Percentiles rank a stretch among this genome's conserved stretches.
Conservation (phyloP, 2,329 filamentous ascomycete species). For the Aspergillus unguis region DNA sequence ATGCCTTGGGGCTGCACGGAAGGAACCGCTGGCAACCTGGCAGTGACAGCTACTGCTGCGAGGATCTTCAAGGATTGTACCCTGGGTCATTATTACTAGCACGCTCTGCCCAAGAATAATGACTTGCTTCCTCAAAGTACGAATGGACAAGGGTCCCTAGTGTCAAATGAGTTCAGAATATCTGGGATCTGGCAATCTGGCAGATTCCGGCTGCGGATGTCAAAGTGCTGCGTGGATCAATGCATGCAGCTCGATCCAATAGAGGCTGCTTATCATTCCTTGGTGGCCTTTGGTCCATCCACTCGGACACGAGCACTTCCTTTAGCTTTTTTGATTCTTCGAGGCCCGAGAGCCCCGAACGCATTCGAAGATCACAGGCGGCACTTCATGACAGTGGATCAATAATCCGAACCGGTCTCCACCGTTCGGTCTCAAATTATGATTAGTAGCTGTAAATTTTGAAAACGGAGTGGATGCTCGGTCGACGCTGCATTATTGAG, state of each 20-base stretch:
- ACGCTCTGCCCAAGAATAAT: not conserved
- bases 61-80: slow-evolving; percentile 1
- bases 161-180: not conserved
- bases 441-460: no score
- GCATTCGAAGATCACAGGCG: not conserved
- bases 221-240: slow-evolving; percentile 6
- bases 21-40: slow-evolving; percentile 9
- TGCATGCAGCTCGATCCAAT: slow-evolving; percentile 5
- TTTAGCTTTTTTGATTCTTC: not conserved
- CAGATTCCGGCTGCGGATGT: slow-evolving; percentile 6
- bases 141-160: slow-evolving; percentile 3
- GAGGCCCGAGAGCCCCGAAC: not conserved
- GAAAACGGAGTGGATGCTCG: not conserved
- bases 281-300: not conserved
- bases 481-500: not conserved
- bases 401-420: not conserved
- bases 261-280: not conserved
- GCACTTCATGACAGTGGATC: not conserved
- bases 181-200: not conserved
- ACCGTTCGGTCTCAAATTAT: no score
- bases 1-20: slow-evolving; percentile 5
- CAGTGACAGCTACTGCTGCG: slow-evolving; percentile 6
- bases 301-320: not conserved
- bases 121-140: slow-evolving; percentile 3
- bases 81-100: not conserved